phyloP scores from a whole-genome alignment of 257 asterid genomes.

The Cinchona pubescens region DNA sequence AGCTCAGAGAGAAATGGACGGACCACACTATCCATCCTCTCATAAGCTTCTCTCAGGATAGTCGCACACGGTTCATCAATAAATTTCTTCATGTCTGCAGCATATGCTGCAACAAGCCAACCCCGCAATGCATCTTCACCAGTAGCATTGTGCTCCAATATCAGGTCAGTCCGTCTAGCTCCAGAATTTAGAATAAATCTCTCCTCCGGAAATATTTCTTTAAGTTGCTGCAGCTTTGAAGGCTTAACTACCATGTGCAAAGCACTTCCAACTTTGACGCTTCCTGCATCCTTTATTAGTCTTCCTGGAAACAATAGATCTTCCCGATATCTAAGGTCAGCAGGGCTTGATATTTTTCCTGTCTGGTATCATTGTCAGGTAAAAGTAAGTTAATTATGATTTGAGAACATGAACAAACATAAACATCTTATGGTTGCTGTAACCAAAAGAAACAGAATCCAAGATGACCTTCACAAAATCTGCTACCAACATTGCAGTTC shows the following conservation, averaged over 20 bases:
- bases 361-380: slow-evolving; percentile 38
- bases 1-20: slow-evolving; percentile 61
- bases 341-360: slow-evolving; percentile 78
- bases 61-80: slow-evolving; percentile 12
- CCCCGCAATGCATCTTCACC: slow-evolving; percentile 97
- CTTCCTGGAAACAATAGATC: slow-evolving; percentile 83
- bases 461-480: slow-evolving; percentile 66
- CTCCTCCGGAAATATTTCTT: slow-evolving; percentile 62
- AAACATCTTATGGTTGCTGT: slow-evolving; percentile 6
- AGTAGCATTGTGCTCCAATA: slow-evolving; percentile 67
- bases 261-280: slow-evolving; percentile 73
- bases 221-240: slow-evolving; percentile 51
- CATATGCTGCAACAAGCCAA: slow-evolving; percentile 97
- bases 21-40: slow-evolving; percentile 54
- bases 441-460: not conserved
- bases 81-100: slow-evolving; percentile 51
- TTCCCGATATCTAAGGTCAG: slow-evolving; percentile 81
- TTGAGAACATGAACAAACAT: not conserved
- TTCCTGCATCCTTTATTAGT: slow-evolving; percentile 82
- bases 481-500: slow-evolving; percentile 89
- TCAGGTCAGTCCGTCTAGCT: slow-evolving; percentile 64
- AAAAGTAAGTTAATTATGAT: slow-evolving; percentile 5
- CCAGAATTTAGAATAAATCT: slow-evolving; percentile 59
- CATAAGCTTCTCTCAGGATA: slow-evolving; percentile 55
- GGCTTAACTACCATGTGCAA: slow-evolving; percentile 69